Evolutionary conservation across 106 monocot species (phyloP).

Genomic region (Amphibolis antarctica): DNA sequence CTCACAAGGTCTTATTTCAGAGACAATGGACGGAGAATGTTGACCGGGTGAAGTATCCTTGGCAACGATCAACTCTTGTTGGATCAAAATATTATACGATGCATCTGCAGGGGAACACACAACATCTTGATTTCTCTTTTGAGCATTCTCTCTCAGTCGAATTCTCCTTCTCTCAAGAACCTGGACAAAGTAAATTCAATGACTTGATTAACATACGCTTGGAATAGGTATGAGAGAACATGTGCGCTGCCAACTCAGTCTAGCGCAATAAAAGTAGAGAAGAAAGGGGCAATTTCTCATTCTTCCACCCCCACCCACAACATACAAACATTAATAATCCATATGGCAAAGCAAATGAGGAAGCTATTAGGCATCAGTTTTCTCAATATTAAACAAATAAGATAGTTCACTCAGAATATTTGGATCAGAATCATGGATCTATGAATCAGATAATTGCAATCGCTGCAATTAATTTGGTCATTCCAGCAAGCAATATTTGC

Average conservation of each 20-base stretch:
- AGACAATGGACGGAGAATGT: not conserved
- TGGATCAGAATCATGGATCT: no score
- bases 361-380: no score
- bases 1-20: not conserved
- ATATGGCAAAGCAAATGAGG: no score
- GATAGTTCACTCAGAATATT: no score
- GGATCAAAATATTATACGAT: not conserved
- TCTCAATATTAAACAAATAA: no score
- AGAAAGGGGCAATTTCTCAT: not conserved
- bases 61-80: not conserved
- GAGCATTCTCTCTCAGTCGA: constrained; percentile 4
- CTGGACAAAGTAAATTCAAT: not conserved
- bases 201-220: not conserved
- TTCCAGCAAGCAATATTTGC: no score
- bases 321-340: no score
- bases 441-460: no score
- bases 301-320: no score
- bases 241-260: not conserved
- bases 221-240: not conserved
- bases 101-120: not conserved
- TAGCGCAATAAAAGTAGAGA: not conserved
- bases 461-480: no score
- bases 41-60: not conserved
- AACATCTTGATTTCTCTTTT: not conserved
- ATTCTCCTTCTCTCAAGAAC: constrained; percentile 1